Evolutionary conservation across 1,139 yeast species (phyloP), one percentile per base, ranked within the genome.

Genomic region (Blastobotrys arbuscula): DNA sequence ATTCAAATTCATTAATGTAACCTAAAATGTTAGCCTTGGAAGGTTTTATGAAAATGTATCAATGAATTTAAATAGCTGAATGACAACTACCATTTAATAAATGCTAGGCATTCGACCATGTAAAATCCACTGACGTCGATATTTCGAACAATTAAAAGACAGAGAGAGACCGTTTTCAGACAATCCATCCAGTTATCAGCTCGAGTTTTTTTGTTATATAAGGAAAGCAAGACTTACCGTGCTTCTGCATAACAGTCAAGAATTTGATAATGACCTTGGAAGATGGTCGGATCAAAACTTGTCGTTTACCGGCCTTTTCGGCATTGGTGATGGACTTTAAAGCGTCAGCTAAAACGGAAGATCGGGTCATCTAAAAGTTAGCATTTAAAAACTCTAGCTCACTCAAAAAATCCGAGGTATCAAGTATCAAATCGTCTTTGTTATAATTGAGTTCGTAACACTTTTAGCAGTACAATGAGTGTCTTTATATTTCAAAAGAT

Each of bases 281-380:
- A 50, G 97, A 90, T 62, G 98, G 98, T 83, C 98, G 88, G 74
- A 92, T 81, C 73, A 92, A 77, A 64, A 92, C 98, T 81, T 92
- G 98, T 78, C 98, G 87, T 80, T 92, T 92, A 76, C 98, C 98
- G 72, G 97, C 83, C 78, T 90, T 92, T 79, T 92, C 98, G 74
- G 98, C 98, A 74, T 92, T 92, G 90, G 90, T 88, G 74, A 92
- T 92, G 67, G 96, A 82, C 74, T 92, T 90, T 72, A 92, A 85
- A 72, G 98, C 97, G 78, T 92, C 98, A 69, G 97, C 97, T 76
- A 92, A 85, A 72, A 87, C 98, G 65, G 98, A 92, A 66, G 97
- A 79, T 81, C 97, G 90, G 73, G 97, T 89, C 97, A 92, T 31
- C 34, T 13, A 6, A 37, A 34, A 10, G 23, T 36, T 89, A 39